Conservation (phyloP, 345 rosid genomes). For the Citrus australasica region DNA sequence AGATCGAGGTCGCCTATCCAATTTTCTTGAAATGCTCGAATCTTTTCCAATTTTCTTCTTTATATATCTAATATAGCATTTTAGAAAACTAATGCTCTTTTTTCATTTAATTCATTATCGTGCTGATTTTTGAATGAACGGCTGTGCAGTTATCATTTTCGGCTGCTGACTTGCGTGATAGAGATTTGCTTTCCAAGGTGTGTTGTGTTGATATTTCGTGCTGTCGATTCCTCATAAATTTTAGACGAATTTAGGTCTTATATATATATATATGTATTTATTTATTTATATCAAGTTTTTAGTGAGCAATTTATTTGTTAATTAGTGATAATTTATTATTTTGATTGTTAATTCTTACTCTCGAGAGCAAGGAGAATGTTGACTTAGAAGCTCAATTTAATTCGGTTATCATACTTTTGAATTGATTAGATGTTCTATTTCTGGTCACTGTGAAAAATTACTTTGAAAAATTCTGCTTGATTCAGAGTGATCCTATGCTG, state of each 20-base stretch:
- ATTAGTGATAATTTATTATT: not conserved
- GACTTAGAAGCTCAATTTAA: not conserved
- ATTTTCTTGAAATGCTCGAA: not conserved
- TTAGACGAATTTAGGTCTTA: not conserved
- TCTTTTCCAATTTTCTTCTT: not conserved
- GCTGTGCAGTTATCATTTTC: conserved; percentile 77
- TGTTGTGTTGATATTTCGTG: conserved; percentile 29
- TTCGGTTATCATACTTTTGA: not conserved
- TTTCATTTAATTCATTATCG: not conserved
- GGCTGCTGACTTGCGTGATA: conserved; percentile 66
- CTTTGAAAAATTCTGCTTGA: conserved; percentile 24
- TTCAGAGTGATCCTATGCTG: conserved; percentile 90
- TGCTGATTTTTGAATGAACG: conserved; percentile 3
- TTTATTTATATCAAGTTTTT: not conserved
- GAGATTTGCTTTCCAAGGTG: conserved; percentile 84
- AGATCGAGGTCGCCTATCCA: conserved; percentile 67
- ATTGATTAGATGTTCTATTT: not conserved
- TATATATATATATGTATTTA: too few species aligned
- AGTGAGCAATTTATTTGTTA: not conserved
- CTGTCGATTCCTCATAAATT: not conserved
- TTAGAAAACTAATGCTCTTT: not conserved
- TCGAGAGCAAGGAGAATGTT: not conserved
- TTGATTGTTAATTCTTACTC: not conserved
- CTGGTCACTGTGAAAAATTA: not conserved
- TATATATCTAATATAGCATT: not conserved